Conservation (phyloP, 768 basidiomycete species). For the Chalciporus sphaerocephalus region DNA sequence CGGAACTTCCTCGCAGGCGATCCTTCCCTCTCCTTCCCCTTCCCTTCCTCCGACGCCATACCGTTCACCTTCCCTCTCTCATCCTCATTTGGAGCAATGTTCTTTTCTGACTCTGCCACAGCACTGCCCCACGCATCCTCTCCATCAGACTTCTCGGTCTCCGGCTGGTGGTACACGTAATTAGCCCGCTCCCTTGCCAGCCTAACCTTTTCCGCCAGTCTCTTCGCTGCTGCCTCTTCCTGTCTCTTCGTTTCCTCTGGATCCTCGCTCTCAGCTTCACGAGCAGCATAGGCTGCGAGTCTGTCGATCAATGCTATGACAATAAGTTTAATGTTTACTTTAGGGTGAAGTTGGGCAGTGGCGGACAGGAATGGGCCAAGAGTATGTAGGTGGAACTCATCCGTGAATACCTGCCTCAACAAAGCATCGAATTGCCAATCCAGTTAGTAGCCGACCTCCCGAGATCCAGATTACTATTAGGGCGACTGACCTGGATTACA, state of each 20-base stretch:
- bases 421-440: background rate
- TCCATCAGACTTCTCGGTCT: constrained; percentile 12
- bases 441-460: background rate
- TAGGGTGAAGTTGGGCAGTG: constrained; percentile 93
- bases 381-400: constrained; percentile 95
- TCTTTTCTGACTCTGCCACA: constrained; percentile 21
- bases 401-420: constrained; percentile 79
- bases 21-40: constrained; percentile 53
- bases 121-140: constrained; percentile 27
- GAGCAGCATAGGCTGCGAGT: constrained; percentile 90
- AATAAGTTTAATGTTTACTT: constrained; percentile 98
- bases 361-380: constrained; percentile 96
- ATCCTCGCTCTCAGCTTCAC: constrained; percentile 95
- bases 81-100: background rate
- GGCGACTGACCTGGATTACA: constrained; percentile 81
- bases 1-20: constrained; percentile 75
- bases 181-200: constrained; percentile 56
- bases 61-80: constrained; percentile 17
- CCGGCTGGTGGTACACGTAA: constrained; percentile 45
- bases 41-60: constrained; percentile 21
- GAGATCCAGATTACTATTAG: background rate
- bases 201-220: constrained; percentile 84
- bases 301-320: constrained; percentile 97
- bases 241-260: constrained; percentile 91
- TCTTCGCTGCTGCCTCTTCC: constrained; percentile 87